Evolutionary conservation across 2,329 filamentous ascomycete species (phyloP).

Genomic region (Pseudofabraea citricarpa): DNA sequence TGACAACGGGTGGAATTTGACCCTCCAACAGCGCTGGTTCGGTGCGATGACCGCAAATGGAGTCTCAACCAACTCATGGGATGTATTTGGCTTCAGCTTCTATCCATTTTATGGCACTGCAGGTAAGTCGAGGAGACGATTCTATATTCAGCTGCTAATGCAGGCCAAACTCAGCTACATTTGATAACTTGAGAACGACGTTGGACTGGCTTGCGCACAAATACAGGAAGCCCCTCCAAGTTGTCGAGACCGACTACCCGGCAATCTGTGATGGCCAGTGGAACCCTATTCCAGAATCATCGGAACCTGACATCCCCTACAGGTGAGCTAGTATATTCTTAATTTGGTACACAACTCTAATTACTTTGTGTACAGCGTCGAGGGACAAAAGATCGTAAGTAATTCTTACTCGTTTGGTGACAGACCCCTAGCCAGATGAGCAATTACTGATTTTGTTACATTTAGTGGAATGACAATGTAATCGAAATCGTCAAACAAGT

Average conservation of each 20-base stretch:
- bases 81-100: constrained; percentile 67
- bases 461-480: constrained; percentile 53
- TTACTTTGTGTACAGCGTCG: no score
- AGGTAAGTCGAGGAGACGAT: background rate
- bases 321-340: no score
- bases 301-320: constrained; percentile 50
- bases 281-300: constrained; percentile 24
- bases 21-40: constrained; percentile 55
- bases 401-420: no score
- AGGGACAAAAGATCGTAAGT: constrained; percentile 44
- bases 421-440: no score
- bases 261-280: constrained; percentile 55
- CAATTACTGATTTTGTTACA: no score
- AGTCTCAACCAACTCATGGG: constrained; percentile 54
- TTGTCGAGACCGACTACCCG: constrained; percentile 70
- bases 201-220: constrained; percentile 52
- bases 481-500: constrained; percentile 50
- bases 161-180: constrained; percentile 42
- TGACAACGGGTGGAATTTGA: constrained; percentile 68
- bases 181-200: constrained; percentile 49
- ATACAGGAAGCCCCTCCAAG: constrained; percentile 61
- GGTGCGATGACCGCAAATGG: constrained; percentile 54
- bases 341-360: no score
- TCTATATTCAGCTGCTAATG: background rate
- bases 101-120: constrained; percentile 64